Evolutionary conservation across 352 stramenopile species (phyloP), one percentile per base, ranked within the genome.

Genomic region (Globisporangium abappressorium): DNA sequence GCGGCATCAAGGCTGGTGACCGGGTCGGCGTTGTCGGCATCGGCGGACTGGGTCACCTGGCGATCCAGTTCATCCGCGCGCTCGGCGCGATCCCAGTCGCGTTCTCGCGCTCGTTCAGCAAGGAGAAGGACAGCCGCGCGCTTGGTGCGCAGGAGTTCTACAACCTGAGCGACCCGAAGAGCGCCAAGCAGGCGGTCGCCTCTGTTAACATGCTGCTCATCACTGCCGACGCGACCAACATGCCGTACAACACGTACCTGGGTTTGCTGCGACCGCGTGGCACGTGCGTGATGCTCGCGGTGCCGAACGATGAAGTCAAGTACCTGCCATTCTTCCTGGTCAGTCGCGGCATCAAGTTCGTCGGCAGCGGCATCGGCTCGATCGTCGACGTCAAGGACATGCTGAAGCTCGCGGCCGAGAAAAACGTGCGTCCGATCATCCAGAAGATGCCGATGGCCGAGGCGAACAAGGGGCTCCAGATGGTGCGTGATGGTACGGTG

Each of bases 351-450:
- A 65, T 66, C n/a, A 76, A 73, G 57, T 76, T 97, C 60, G 72
- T 81, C 22, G 91, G 90, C 43, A 91, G 75, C 46, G 56, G 83
- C 43, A 93, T 98, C 64, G 90, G 92, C 38, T 85, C 90, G 65
- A 89, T 95, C 34, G 65, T 77, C 15, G 85, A 95, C 63, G 93
- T 91, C 24, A 82, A 94, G 57, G 83, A 96, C 43, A 95, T 97
- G 86, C 72, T 97, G 2, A 75, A 92, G 34, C 80, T 97, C 20
- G 95, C 89, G 30, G 73, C 72, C 1, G 67, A 84, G 59, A 82
- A 94, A 61, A 77, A 90, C 9, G 85, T 96, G 28, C 70, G 74
- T 1, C 69, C 81, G n/a, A 71, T 86, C 1, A 75, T 85, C 26
- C 75, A 87, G 64, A 84, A 77, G 57, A 28, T 89, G 62, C 75